Evolutionary conservation across 345 rosid genomes (phyloP).

Genomic region (Euphorbia pulcherrima): DNA sequence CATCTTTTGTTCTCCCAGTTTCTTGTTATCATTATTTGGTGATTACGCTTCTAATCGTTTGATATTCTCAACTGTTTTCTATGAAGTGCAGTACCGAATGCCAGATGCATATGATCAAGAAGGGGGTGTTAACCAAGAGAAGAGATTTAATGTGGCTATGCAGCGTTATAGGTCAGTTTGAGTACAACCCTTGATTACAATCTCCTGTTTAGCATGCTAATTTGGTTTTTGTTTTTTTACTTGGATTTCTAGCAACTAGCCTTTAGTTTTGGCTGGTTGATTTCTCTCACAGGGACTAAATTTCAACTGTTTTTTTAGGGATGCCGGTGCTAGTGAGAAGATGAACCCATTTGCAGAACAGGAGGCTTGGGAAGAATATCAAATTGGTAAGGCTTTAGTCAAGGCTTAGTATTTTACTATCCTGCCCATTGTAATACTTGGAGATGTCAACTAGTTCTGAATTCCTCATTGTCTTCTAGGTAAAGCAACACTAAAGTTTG

Average conservation of each 20-base stretch:
- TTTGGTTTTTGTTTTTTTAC: slow-evolving; percentile 15
- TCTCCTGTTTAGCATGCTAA: neutral
- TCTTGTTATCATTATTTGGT: slow-evolving; percentile 2
- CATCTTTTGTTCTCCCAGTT: neutral
- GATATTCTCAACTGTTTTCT: slow-evolving; percentile 12
- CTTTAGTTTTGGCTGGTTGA: neutral
- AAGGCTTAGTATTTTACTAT: slow-evolving; percentile 3
- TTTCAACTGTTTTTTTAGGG: slow-evolving; percentile 37
- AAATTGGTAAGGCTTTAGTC: slow-evolving; percentile 56
- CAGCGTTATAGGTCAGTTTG: slow-evolving; percentile 73
- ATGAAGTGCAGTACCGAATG: slow-evolving; percentile 66
- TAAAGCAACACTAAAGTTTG: slow-evolving; percentile 72
- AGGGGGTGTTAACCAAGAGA: slow-evolving; percentile 81
- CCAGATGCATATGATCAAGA: slow-evolving; percentile 96
- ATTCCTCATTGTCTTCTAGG: slow-evolving; percentile 52
- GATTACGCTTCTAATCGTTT: slow-evolving; percentile 3
- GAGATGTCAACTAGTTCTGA: slow-evolving; percentile 8
- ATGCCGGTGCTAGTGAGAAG: slow-evolving; percentile 60
- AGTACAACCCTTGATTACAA: neutral
- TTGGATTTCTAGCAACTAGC: neutral
- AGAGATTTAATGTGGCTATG: slow-evolving; percentile 86
- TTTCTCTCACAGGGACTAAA: slow-evolving; percentile 1
- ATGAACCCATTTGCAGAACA: slow-evolving; percentile 99
- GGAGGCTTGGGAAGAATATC: slow-evolving; percentile 99
- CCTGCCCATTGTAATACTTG: neutral